Evolutionary conservation across 495 filamentous ascomycete genomes (phyloP).

Genomic region (Penicillium taxi): DNA sequence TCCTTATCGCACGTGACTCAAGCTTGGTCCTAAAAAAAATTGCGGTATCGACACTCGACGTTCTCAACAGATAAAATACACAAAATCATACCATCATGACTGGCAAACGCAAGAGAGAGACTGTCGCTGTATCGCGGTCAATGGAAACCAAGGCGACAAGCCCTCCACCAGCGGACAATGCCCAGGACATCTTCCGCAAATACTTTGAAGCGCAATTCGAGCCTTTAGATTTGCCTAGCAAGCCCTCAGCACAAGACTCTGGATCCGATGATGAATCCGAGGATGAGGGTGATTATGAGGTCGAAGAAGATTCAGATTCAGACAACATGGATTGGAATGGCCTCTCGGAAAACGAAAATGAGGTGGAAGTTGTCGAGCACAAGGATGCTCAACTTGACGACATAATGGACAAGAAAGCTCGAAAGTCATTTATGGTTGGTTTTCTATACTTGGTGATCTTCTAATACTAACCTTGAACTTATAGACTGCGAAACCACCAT

Average conservation of each 20-base stretch:
- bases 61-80: not conserved
- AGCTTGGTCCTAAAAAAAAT: conserved; percentile 17
- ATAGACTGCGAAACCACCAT: conserved; percentile 45
- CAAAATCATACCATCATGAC: conserved; percentile 16
- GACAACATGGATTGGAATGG: conserved; percentile 54
- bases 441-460: not conserved
- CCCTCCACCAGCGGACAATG: conserved; percentile 17
- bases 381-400: conserved; percentile 32
- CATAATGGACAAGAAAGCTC: conserved; percentile 52
- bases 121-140: conserved; percentile 24
- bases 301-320: conserved; percentile 6
- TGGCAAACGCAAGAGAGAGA: conserved; percentile 35
- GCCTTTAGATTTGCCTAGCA: conserved; percentile 46
- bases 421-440: conserved; percentile 71
- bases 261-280: conserved; percentile 19
- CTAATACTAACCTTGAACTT: conserved; percentile 9
- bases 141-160: conserved; percentile 14
- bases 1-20: conserved; percentile 40
- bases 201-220: conserved; percentile 85
- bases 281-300: conserved; percentile 27
- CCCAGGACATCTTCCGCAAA: conserved; percentile 56
- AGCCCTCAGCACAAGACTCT: conserved; percentile 4
- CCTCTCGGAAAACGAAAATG: conserved; percentile 41
- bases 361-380: conserved; percentile 62
- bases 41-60: conserved; percentile 2